Evolutionary conservation across 2,329 filamentous ascomycete species (phyloP).

Genomic region (Trichoderma koningii): DNA sequence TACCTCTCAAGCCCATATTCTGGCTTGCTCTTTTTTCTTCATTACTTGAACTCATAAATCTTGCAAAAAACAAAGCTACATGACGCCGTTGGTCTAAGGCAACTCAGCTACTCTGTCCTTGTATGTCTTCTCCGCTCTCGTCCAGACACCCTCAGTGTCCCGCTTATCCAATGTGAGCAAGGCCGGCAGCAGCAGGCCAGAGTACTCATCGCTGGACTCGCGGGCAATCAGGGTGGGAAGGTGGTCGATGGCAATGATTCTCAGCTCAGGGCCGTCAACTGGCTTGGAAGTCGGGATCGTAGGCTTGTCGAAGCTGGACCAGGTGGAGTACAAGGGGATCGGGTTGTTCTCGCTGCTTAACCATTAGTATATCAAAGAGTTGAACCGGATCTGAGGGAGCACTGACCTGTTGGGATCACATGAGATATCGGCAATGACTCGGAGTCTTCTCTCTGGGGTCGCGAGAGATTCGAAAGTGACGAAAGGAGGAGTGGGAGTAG

Average conservation of each 20-base stretch:
- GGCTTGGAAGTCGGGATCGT: constrained; percentile 52
- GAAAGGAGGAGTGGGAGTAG: background rate
- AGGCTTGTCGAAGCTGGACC: constrained; percentile 51
- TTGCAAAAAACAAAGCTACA: background rate
- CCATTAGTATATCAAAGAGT: background rate
- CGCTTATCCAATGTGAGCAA: constrained; percentile 75
- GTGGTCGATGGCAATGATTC: constrained; percentile 83
- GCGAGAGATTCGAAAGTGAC: constrained; percentile 10
- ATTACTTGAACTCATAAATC: background rate
- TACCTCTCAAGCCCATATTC: background rate
- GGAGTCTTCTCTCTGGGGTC: background rate
- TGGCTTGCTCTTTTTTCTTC: background rate
- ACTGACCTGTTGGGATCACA: constrained; percentile 55
- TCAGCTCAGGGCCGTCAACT: constrained; percentile 60
- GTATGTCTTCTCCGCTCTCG: constrained; percentile 77
- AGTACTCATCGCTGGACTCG: constrained; percentile 83
- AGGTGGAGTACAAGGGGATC: constrained; percentile 75
- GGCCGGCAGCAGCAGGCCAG: constrained; percentile 71
- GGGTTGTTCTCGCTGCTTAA: constrained; percentile 59
- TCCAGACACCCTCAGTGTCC: constrained; percentile 71
- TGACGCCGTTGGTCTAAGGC: constrained; percentile 1
- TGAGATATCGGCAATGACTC: background rate
- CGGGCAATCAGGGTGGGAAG: constrained; percentile 76
- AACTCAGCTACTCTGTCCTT: constrained; percentile 47
- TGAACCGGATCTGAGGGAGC: too few relatives aligned